phyloP scores from a whole-genome alignment of 176 grass and related monocot genomes.

The Musa itinerans region DNA sequence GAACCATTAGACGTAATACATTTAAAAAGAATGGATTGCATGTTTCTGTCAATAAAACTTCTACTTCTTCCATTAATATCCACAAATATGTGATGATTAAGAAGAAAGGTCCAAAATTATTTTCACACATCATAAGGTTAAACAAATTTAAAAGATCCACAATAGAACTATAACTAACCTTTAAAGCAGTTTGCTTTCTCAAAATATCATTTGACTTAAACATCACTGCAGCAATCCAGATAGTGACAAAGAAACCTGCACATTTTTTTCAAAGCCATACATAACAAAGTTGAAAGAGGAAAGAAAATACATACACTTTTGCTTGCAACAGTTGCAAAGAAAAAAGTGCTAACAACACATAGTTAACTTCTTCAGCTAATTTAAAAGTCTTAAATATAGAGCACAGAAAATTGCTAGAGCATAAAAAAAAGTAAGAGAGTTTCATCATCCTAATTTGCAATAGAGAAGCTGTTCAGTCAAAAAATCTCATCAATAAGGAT shows the following conservation, averaged over 20 bases:
- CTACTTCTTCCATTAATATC: background rate
- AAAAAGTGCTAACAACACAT: background rate
- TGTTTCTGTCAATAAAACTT: background rate
- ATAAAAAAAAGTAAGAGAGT: background rate
- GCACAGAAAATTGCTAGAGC: background rate
- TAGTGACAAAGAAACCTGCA: constrained; percentile 94
- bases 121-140: background rate
- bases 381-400: background rate
- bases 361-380: no score
- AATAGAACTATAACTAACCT: constrained; percentile 32
- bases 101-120: background rate
- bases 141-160: constrained; percentile 4
- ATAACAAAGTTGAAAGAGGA: background rate
- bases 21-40: background rate
- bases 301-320: no score
- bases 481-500: background rate
- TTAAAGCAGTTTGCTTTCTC: constrained; percentile 91
- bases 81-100: background rate
- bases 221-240: constrained; percentile 96
- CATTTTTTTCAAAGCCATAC: background rate
- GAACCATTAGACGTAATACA: no score
- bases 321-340: background rate
- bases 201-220: constrained; percentile 99
- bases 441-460: background rate
- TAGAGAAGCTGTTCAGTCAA: background rate